Base-by-base conservation (phyloP, 805 yeast species). In the Metschnikowia gelsemii region DNA sequence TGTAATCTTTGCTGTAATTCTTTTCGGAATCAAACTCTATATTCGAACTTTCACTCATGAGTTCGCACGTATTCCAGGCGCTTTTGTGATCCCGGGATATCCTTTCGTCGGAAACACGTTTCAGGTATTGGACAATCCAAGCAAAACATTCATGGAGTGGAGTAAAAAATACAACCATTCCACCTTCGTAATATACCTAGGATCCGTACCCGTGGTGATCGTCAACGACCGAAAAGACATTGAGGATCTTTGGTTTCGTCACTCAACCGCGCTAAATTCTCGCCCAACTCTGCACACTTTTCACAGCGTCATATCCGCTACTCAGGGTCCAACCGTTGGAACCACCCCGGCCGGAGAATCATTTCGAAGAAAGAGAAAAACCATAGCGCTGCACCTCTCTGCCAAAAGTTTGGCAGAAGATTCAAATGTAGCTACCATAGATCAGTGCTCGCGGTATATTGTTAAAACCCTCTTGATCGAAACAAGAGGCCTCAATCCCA, bases 211-310 rank as follows among this genome's bases (percentile, higher is more conserved):
- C 11, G 75, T 82, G 1, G 72, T 86, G 9, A 80, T 86, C 13
- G 90, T 80, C n/a, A 83, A 85, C 55, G 73, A 84, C 1, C 80
- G 64, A 49, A 74, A 71, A 3, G 73, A 82, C 5, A 78, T 81
- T 1, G 57, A 61, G 27, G 64, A 64, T 18, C 60, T 85, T 3
- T 83, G 86, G 85, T 58, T 73, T 20, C 52, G 51, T 12, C 46
- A 59, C 32, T 63, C 79, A 6, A 57, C 66, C 24, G 75, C 80
- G 3, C 77, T 76, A 45, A 81, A 78, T 51, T 84, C 91, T 1
- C 64, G 95, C 30, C 93, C 93, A 0, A 60, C 70, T 16, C 66
- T 75, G 40, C 77, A 76, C 58, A 82, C 89, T 1, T 85, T 86
- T 61, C 93, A 86, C 61, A 64, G 70, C 14, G 68, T 84, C 2